Evolutionary conservation across 305 asterid species (phyloP).

Genomic region (Solanum hybrid): DNA sequence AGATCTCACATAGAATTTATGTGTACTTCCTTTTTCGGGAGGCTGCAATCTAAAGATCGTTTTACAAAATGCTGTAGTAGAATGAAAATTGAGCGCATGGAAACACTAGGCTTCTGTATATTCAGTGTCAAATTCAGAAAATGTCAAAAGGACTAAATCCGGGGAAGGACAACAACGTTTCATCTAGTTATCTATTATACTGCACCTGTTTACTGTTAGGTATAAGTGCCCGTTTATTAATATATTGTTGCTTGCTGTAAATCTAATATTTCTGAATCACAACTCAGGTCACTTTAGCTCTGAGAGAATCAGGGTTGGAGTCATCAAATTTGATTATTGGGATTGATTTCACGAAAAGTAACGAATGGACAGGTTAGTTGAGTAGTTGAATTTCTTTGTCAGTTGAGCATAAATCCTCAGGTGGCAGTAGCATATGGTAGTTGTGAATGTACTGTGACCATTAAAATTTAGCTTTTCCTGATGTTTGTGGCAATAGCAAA

Average conservation of each 20-base stretch:
- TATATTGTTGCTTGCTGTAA: neutral
- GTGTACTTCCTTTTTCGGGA: neutral
- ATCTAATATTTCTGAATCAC: neutral
- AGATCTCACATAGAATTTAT: neutral
- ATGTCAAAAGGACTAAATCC: neutral
- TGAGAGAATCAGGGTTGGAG: conserved; percentile 72
- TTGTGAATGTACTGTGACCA: neutral
- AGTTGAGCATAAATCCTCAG: neutral
- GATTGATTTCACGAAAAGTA: conserved; percentile 85
- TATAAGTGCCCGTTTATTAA: neutral
- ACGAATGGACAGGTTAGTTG: conserved; percentile 75
- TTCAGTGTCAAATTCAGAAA: neutral
- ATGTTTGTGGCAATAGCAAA: neutral
- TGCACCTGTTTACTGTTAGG: neutral
- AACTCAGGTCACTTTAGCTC: conserved; percentile 49
- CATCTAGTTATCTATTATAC: neutral
- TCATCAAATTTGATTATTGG: conserved; percentile 81
- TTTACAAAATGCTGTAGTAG: neutral
- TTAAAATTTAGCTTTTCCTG: neutral
- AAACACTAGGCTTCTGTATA: neutral
- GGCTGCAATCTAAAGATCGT: neutral
- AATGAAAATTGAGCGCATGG: neutral
- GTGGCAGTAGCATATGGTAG: neutral
- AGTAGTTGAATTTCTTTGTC: neutral
- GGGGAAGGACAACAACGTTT: neutral